phyloP scores from a whole-genome alignment of 2,329 filamentous ascomycete genomes.

The Diaporthe australafricana region DNA sequence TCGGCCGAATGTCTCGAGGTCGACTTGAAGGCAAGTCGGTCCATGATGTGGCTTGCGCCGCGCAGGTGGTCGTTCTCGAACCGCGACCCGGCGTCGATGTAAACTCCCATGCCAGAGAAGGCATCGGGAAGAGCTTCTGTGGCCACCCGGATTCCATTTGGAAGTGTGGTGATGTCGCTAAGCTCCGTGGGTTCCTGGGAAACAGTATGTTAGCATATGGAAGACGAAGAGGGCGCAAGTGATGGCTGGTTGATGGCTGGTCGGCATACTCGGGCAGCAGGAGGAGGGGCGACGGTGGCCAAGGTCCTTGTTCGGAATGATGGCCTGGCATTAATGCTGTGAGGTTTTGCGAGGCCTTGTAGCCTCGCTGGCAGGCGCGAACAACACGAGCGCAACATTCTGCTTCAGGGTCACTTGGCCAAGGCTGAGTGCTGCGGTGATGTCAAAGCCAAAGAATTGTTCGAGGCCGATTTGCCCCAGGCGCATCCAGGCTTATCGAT shows the following conservation, averaged over 20 bases:
- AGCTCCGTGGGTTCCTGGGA: constrained; percentile 83
- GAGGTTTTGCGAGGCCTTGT: constrained; percentile 26
- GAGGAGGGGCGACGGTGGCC: constrained; percentile 32
- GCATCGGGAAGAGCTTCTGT: constrained; percentile 94
- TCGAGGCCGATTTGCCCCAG: not conserved
- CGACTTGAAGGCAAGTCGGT: constrained; percentile 93
- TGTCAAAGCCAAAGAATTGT: constrained; percentile 30
- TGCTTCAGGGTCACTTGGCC: constrained; percentile 2
- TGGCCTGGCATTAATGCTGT: constrained; percentile 31
- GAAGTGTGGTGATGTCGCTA: constrained; percentile 86
- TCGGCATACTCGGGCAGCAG: constrained; percentile 31
- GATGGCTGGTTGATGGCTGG: not conserved
- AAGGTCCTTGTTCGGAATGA: constrained; percentile 34
- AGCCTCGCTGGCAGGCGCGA: constrained; percentile 34
- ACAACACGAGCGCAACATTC: constrained; percentile 38
- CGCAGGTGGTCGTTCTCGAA: constrained; percentile 89
- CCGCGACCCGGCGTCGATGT: constrained; percentile 93
- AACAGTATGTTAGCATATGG: not conserved
- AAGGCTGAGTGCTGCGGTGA: constrained; percentile 14
- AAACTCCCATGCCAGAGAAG: constrained; percentile 95
- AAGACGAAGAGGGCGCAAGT: not conserved
- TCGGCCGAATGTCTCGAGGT: constrained; percentile 80
- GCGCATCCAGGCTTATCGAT: constrained; percentile 34
- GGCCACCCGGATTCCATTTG: constrained; percentile 94
- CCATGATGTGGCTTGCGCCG: constrained; percentile 95